phyloP scores from a whole-genome alignment of 257 asterid genomes.

The Przewalskia tangutica region DNA sequence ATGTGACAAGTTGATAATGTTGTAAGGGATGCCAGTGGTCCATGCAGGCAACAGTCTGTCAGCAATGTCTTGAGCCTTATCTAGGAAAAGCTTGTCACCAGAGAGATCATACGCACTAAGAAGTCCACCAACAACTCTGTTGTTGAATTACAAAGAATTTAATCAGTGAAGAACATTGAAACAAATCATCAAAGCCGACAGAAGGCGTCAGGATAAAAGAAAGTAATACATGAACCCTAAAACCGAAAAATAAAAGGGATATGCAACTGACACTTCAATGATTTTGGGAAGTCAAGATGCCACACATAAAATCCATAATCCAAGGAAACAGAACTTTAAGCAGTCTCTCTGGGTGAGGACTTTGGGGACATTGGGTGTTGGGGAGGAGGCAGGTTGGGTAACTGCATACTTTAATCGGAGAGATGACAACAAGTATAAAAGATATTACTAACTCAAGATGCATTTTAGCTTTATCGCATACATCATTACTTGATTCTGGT shows the following conservation, averaged over 20 bases:
- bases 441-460: background rate
- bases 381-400: background rate
- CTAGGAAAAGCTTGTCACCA: slow-evolving; percentile 86
- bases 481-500: background rate
- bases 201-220: background rate
- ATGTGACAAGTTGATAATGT: slow-evolving; percentile 68
- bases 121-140: slow-evolving; percentile 99
- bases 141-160: slow-evolving; percentile 13
- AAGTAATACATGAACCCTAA: background rate
- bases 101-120: slow-evolving; percentile 92
- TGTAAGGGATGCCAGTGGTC: slow-evolving; percentile 93
- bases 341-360: background rate
- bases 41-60: slow-evolving; percentile 94
- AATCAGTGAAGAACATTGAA: slow-evolving; percentile 11
- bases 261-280: background rate
- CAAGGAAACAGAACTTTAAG: background rate
- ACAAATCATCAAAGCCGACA: background rate
- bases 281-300: background rate
- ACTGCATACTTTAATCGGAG: background rate
- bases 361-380: background rate
- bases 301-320: background rate
- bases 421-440: background rate
- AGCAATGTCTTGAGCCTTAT: slow-evolving; percentile 90
- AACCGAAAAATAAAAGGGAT: background rate
- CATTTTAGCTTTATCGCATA: background rate